A percentile compares a stretch with the other conserved stretches of the same genome.
Conservation (phyloP, 2,329 filamentous ascomycete species). For the Cytospora paraplurivora region DNA sequence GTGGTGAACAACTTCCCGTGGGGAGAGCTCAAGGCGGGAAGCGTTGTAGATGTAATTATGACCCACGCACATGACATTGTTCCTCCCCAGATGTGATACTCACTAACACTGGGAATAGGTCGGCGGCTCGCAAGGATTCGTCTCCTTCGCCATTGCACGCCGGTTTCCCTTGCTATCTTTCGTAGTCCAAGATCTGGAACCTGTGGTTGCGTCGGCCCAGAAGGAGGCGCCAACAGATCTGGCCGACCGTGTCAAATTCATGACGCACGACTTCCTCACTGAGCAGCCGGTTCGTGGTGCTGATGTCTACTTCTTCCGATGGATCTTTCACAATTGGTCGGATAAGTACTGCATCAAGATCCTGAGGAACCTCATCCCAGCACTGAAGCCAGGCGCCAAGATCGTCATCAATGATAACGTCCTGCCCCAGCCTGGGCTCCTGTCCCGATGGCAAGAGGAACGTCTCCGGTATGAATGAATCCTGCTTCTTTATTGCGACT, state of each 20-base stretch:
- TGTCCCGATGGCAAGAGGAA: conserved; percentile 28
- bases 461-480: conserved; percentile 30
- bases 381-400: conserved; percentile 4
- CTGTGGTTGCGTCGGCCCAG: conserved; percentile 15
- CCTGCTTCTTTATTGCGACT: too few relatives aligned
- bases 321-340: conserved; percentile 16
- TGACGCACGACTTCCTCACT: conserved; percentile 8
- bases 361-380: conserved; percentile 5
- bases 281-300: conserved; percentile 9
- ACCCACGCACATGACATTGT: background rate
- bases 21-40: conserved; percentile 15
- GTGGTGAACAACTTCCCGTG: conserved; percentile 30
- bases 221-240: background rate
- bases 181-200: conserved; percentile 37
- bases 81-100: too few relatives aligned
- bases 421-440: background rate
- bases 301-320: conserved; percentile 11
- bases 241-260: background rate
- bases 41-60: background rate
- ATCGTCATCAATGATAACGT: conserved; percentile 9
- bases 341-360: background rate
- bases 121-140: conserved; percentile 30
- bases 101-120: conserved; percentile 22
- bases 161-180: conserved; percentile 26
- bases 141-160: conserved; percentile 23